Base-by-base conservation (phyloP, 176 grass and related monocot species). In the Hsuehochloa calcarea region DNA sequence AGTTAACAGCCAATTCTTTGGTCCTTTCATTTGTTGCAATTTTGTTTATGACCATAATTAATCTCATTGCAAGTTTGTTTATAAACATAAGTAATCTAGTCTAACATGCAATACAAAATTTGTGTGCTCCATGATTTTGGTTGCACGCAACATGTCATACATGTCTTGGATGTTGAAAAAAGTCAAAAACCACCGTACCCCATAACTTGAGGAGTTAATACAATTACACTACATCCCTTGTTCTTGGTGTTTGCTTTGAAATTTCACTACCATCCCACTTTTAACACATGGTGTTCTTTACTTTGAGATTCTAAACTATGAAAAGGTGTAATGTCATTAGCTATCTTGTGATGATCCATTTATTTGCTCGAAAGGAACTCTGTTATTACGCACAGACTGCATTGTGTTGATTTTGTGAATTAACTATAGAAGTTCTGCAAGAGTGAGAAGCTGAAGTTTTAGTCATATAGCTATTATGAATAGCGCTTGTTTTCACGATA, bases 381-480 rank as follows among this genome's bases (percentile, higher is more conserved):
- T 51, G 51, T 23, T 79, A 38, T 27, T 44, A 41, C 5, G 22
- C 8, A 29, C 13, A 4, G 6, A 19, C 16, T 72, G 22, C 8
- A 39, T 19, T 49, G 14, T 31, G 15, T 88, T 79, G 26, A 46
- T 74, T 72, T 80, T 14, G 5, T 55, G n/a, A 86, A 54, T 65
- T 43, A 83, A 51, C 43, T 70, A 34, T 46, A 14, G 17, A 86
- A 41, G 43, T 67, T 72, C 11, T 64, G 62, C 61, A 50, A 37
- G 54, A 69, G 29, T 22, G 62, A 49, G n/a, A 77, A 82, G 27
- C 56, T 88, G n/a, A 64, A 62, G 15, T 78, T 43, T 68, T 70
- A 49, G 27, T 61, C 55, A 75, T n/a, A n/a, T n/a, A n/a, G n/a
- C n/a, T n/a, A n/a, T n/a, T n/a, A n/a, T n/a, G n/a, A n/a, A n/a